A percentile compares a stretch with the other conserved stretches of the same genome.
phyloP scores from a whole-genome alignment of 1,284 basidiomycete species.

The Takashimella tepidaria region DNA sequence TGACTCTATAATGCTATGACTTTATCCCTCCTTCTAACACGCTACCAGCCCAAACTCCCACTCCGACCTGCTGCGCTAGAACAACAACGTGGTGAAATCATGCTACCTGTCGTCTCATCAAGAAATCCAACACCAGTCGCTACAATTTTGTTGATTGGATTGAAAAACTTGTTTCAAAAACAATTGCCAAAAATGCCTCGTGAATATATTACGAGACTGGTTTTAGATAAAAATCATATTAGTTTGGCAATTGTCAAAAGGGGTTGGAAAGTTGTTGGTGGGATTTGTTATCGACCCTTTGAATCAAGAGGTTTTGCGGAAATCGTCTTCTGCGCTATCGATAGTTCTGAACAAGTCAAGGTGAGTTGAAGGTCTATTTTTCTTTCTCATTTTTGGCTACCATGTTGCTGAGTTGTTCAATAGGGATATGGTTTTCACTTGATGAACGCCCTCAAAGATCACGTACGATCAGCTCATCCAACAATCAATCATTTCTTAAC shows the following conservation, averaged over 20 bases:
- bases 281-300: slow-evolving; percentile 96
- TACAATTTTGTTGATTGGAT: slow-evolving; percentile 79
- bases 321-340: slow-evolving; percentile 98
- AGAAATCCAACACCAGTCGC: slow-evolving; percentile 74
- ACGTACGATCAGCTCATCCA: slow-evolving; percentile 73
- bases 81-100: slow-evolving; percentile 75
- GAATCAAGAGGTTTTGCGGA: slow-evolving; percentile 92
- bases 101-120: slow-evolving; percentile 71
- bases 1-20: not conserved
- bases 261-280: slow-evolving; percentile 93
- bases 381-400: not conserved
- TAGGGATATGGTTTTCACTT: slow-evolving; percentile 97
- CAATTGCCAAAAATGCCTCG: slow-evolving; percentile 99
- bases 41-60: slow-evolving; percentile 43
- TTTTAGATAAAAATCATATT: slow-evolving; percentile 88
- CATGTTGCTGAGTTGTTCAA: not conserved
- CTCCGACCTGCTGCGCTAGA: slow-evolving; percentile 71
- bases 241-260: slow-evolving; percentile 91
- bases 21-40: not conserved
- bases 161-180: slow-evolving; percentile 96
- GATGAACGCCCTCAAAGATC: slow-evolving; percentile 98
- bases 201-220: slow-evolving; percentile 95
- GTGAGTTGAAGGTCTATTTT: slow-evolving; percentile 49
- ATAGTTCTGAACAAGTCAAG: slow-evolving; percentile 95
- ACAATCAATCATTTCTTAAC: slow-evolving; percentile 91